A percentile compares a stretch with the other conserved stretches of the same genome.
These are phyloP conservation scores for Arachis hypogaea DNA, from an alignment of 306 rosid genomes.

Conservation along the genomic window DNA sequence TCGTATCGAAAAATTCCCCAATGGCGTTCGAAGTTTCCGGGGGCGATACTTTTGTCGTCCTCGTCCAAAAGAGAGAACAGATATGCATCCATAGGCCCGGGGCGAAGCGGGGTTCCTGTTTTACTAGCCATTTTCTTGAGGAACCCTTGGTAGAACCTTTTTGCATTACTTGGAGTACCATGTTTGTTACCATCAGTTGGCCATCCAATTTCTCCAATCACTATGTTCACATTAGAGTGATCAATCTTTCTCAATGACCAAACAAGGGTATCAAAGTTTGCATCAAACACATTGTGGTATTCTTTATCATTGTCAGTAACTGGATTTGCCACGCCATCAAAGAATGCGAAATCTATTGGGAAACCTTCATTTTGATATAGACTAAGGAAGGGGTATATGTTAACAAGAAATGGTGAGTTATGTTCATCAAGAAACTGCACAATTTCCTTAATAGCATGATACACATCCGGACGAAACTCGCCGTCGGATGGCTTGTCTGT, in stretches of 20 bases:
- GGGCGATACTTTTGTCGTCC: constrained; percentile 61
- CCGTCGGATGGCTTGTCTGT: constrained; percentile 70
- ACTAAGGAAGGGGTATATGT: constrained; percentile 85
- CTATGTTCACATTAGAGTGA: constrained; percentile 43
- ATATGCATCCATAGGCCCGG: constrained; percentile 41
- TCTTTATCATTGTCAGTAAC: constrained; percentile 45
- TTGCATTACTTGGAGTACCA: constrained; percentile 45
- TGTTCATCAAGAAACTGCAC: constrained; percentile 47
- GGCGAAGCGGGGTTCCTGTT: constrained; percentile 62
- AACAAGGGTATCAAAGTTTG: constrained; percentile 66
- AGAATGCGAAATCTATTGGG: constrained; percentile 64
- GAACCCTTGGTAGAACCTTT: constrained; percentile 66
- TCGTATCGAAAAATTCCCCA: constrained; percentile 78
- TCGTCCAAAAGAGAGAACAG: constrained; percentile 70
- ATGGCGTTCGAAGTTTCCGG: constrained; percentile 80
- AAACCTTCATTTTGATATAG: constrained; percentile 52
- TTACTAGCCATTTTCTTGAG: constrained; percentile 53
- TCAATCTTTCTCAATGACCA: constrained; percentile 59
- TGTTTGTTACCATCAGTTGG: constrained; percentile 70
- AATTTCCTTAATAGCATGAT: constrained; percentile 45
- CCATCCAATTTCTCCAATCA: constrained; percentile 89
- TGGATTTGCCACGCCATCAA: constrained; percentile 38
- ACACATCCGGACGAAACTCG: constrained; percentile 52
- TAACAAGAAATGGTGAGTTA: constrained; percentile 64
- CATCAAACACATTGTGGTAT: constrained; percentile 72